Evolutionary conservation across 768 basidiomycete genomes (phyloP).

Genomic region (Crepidotus variabilis): DNA sequence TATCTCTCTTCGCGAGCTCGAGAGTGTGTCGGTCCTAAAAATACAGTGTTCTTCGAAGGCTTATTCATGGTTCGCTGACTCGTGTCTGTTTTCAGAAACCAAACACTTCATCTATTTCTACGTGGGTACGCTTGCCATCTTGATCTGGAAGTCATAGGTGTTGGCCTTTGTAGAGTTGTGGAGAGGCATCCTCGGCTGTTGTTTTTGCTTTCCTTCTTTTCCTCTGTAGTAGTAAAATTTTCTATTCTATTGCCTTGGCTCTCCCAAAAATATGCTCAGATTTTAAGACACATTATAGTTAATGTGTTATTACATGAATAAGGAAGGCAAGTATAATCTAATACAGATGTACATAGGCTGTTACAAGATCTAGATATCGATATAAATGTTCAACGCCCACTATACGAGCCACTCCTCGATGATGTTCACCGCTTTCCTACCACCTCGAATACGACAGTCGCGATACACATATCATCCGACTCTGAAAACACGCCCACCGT

Average conservation of each 20-base stretch:
- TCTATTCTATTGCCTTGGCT: not conserved
- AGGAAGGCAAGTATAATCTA: slow-evolving; percentile 21
- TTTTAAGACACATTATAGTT: not conserved
- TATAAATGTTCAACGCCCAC: slow-evolving; percentile 9
- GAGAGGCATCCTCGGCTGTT: not conserved
- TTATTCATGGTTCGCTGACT: slow-evolving; percentile 10
- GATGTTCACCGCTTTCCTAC: slow-evolving; percentile 25
- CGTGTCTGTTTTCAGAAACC: slow-evolving; percentile 59
- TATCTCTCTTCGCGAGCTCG: slow-evolving; percentile 1
- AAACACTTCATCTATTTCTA: slow-evolving; percentile 99
- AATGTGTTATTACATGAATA: slow-evolving; percentile 7
- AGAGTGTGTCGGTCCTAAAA: slow-evolving; percentile 4
- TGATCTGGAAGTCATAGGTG: slow-evolving; percentile 88
- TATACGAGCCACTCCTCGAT: not conserved
- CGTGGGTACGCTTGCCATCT: slow-evolving; percentile 86
- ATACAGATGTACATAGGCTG: slow-evolving; percentile 19
- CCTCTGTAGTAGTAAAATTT: not conserved
- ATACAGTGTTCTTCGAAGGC: slow-evolving; percentile 1
- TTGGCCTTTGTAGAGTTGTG: not conserved
- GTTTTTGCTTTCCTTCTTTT: slow-evolving; percentile 11
- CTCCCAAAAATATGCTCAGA: slow-evolving; percentile 4
- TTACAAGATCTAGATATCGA: slow-evolving; percentile 7
- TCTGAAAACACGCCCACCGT: slow-evolving; percentile 52
- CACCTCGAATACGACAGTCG: slow-evolving; percentile 55
- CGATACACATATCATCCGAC: slow-evolving; percentile 48